Base-by-base conservation (phyloP, 495 filamentous ascomycete genomes). In the Halenospora varia region DNA sequence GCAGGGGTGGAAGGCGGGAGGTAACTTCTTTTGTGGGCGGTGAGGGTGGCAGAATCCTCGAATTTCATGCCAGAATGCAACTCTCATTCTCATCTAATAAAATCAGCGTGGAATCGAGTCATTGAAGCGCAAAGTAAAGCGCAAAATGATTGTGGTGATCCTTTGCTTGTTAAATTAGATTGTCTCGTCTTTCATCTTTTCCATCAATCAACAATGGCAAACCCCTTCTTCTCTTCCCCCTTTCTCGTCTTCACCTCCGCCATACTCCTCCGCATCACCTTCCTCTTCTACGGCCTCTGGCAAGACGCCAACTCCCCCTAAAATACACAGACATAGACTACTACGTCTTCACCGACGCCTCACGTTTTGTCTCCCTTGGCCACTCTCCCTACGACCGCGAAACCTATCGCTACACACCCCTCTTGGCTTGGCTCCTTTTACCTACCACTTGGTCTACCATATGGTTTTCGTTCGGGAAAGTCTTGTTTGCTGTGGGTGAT, bases 311-410 rank as follows among this genome's bases (percentile, higher is more conserved):
- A 89, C 73, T 94, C 91, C 10, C 80, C 91, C 72, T 98, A 63
- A 96, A 96, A 72, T 98, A 97, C 78, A 98, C 95, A 52, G 94
- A 98, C 72, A 96, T 98, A 67, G 94, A 98, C 80, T 98, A 98
- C 77, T 85, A 88, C 63, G 94, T 98, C 59, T 98, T 98, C 78
- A 97, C 95, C n/a, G 92, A 96, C 69, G 94, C 94, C 10, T 82
- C 95, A 8, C 89, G 88, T 58, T 92, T 87, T 68, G 79, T 89
- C 42, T 77, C 88, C 1, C 68, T 64, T 2, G 68, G 72, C 3
- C 58, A 67, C 35, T 88, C 88, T 1, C 94, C 94, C 0, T 98
- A 98, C 70, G 73, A 78, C 20, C 82, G 94, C 26, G 94, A 94
- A 65, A 98, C 94, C 0, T 98, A 98, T 72, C 89, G 94, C 54